Evolutionary conservation across 352 stramenopile genomes (phyloP).

Genomic region (Pythium angustatum): DNA sequence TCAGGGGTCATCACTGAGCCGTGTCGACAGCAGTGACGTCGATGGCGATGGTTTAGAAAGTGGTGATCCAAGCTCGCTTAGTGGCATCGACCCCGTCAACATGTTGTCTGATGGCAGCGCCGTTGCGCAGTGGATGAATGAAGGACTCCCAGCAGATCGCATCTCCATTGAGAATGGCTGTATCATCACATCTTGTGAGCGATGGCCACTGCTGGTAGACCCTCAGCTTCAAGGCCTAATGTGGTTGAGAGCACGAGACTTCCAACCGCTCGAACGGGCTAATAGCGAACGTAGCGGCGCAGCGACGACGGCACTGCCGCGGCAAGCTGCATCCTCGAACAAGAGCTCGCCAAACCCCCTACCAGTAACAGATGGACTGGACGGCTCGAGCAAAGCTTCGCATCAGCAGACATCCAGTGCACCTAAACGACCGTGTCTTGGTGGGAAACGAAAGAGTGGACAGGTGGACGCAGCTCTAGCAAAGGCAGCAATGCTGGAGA

Average conservation of each 20-base stretch:
- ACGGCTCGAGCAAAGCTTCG: background rate
- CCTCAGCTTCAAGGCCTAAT: constrained; percentile 89
- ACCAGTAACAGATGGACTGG: background rate
- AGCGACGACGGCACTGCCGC: background rate
- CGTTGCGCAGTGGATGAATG: constrained; percentile 92
- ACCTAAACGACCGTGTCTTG: background rate
- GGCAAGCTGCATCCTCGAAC: background rate
- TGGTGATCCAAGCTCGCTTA: background rate
- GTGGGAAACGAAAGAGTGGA: constrained; percentile 2
- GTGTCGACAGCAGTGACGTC: background rate
- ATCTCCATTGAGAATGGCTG: constrained; percentile 93
- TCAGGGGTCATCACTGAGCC: constrained; percentile 8
- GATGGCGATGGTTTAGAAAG: constrained; percentile 4
- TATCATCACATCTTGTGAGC: constrained; percentile 87
- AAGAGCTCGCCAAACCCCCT: background rate
- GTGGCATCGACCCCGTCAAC: constrained; percentile 77
- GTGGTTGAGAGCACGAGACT: constrained; percentile 77
- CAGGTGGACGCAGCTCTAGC: background rate
- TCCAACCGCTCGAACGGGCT: constrained; percentile 26
- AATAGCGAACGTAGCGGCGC: background rate
- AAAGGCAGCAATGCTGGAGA: background rate
- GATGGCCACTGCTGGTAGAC: constrained; percentile 91
- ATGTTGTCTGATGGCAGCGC: constrained; percentile 85
- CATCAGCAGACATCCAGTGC: background rate
- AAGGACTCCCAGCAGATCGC: constrained; percentile 86